A percentile compares a stretch with the other conserved stretches of the same genome.
Evolutionary conservation across 345 rosid species (phyloP).

Genomic region (Corchorus olitorius): DNA sequence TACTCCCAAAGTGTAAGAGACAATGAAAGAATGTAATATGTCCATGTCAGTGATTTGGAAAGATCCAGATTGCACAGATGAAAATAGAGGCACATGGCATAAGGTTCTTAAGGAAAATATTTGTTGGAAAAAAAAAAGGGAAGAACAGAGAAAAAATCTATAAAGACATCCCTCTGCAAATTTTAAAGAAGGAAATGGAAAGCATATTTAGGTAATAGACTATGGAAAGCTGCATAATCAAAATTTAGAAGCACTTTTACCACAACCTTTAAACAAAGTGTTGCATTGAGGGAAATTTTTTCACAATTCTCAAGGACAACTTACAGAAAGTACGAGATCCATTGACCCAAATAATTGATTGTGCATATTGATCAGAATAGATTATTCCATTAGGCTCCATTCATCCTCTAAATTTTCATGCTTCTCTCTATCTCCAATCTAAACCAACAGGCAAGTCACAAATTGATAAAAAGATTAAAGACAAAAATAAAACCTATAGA

Average conservation of each 20-base stretch:
- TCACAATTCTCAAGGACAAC: slow-evolving; percentile 24
- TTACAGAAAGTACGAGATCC: slow-evolving; percentile 62
- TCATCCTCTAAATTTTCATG: slow-evolving; percentile 60
- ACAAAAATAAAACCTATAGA: too few relatives aligned
- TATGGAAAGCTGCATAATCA: not conserved
- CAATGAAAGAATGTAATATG: slow-evolving; percentile 59
- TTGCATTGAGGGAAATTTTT: not conserved
- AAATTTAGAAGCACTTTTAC: not conserved
- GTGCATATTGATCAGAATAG: slow-evolving; percentile 50
- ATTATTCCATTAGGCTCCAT: slow-evolving; percentile 67
- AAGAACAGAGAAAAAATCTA: too few relatives aligned
- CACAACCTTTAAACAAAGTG: not conserved
- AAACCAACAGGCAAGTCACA: slow-evolving; percentile 19
- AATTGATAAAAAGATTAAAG: slow-evolving; percentile 22
- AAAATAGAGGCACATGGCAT: slow-evolving; percentile 11
- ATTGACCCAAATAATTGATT: slow-evolving; percentile 84
- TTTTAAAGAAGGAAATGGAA: not conserved
- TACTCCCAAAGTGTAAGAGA: slow-evolving; percentile 73
- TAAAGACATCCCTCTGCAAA: not conserved
- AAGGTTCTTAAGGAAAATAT: not conserved
- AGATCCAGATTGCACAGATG: slow-evolving; percentile 56
- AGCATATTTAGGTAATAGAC: not conserved
- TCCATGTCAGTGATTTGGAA: slow-evolving; percentile 52
- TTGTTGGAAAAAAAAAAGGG: too few relatives aligned
- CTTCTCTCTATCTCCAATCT: slow-evolving; percentile 53